Conservation (phyloP, 1,284 basidiomycete species). For the Naganishia sp. region DNA sequence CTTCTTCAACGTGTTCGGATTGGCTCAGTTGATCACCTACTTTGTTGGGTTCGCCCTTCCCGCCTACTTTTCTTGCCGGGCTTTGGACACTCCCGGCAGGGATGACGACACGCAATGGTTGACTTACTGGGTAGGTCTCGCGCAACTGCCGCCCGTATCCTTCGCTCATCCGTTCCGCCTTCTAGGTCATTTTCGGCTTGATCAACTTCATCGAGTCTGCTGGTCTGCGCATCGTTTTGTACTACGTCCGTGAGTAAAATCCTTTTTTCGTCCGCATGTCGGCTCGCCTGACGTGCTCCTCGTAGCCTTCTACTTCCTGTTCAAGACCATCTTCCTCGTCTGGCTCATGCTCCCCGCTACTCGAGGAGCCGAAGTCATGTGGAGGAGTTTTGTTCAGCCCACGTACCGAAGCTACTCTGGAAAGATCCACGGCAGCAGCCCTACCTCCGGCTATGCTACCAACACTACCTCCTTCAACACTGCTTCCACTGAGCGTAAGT, state of each 20-base stretch:
- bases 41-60: slow-evolving; percentile 56
- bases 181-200: slow-evolving; percentile 52
- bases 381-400: slow-evolving; percentile 69
- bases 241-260: slow-evolving; percentile 45
- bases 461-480: slow-evolving; percentile 26
- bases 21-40: slow-evolving; percentile 54
- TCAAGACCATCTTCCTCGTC: slow-evolving; percentile 84
- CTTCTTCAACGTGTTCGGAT: slow-evolving; percentile 57
- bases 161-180: not conserved
- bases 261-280: not conserved
- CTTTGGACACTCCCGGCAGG: slow-evolving; percentile 53
- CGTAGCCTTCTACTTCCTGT: slow-evolving; percentile 71
- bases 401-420: slow-evolving; percentile 44
- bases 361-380: slow-evolving; percentile 66
- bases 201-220: slow-evolving; percentile 54
- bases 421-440: slow-evolving; percentile 9
- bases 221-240: slow-evolving; percentile 50
- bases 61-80: slow-evolving; percentile 55
- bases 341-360: slow-evolving; percentile 57
- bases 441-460: slow-evolving; percentile 25
- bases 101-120: slow-evolving; percentile 58
- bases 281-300: not conserved
- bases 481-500: slow-evolving; percentile 18
- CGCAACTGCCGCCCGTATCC: not conserved
- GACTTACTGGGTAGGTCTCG: slow-evolving; percentile 52